These are phyloP conservation scores for Saccharomycopsis malanga DNA, from an alignment of 805 yeast species.

Conservation along the genomic window DNA sequence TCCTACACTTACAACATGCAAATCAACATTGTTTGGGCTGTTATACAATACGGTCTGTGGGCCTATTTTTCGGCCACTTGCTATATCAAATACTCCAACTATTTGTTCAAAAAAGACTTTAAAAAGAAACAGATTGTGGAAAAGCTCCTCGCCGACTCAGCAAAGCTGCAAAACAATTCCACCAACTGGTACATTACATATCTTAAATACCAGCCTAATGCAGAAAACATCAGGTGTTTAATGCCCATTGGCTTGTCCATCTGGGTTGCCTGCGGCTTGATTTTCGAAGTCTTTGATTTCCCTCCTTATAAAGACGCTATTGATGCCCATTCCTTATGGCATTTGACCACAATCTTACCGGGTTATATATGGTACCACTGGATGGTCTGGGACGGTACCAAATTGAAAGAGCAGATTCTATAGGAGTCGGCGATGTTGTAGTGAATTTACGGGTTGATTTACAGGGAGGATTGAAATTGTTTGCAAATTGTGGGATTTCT, in stretches of 20 bases:
- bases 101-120: slow-evolving; percentile 17
- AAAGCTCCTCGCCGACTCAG: not conserved
- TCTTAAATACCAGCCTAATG: slow-evolving; percentile 18
- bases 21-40: slow-evolving; percentile 75
- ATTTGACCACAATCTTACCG: slow-evolving; percentile 79
- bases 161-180: not conserved
- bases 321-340: slow-evolving; percentile 96
- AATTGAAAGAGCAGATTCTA: slow-evolving; percentile 15
- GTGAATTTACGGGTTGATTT: too few relatives aligned
- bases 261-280: slow-evolving; percentile 64
- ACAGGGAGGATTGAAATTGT: too few relatives aligned
- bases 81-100: slow-evolving; percentile 24
- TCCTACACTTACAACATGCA: slow-evolving; percentile 91
- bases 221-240: slow-evolving; percentile 20
- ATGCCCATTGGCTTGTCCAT: slow-evolving; percentile 39
- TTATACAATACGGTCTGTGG: slow-evolving; percentile 63
- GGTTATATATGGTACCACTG: slow-evolving; percentile 22
- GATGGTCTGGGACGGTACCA: slow-evolving; percentile 22
- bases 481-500: too few relatives aligned
- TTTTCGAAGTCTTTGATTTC: slow-evolving; percentile 88
- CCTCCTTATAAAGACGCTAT: slow-evolving; percentile 60
- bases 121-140: slow-evolving; percentile 15
- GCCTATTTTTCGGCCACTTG: slow-evolving; percentile 30
- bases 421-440: too few relatives aligned
- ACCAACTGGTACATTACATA: slow-evolving; percentile 7